Evolutionary conservation across 148 eudicot species (phyloP).

Genomic region (Vaccinium darrowii): DNA sequence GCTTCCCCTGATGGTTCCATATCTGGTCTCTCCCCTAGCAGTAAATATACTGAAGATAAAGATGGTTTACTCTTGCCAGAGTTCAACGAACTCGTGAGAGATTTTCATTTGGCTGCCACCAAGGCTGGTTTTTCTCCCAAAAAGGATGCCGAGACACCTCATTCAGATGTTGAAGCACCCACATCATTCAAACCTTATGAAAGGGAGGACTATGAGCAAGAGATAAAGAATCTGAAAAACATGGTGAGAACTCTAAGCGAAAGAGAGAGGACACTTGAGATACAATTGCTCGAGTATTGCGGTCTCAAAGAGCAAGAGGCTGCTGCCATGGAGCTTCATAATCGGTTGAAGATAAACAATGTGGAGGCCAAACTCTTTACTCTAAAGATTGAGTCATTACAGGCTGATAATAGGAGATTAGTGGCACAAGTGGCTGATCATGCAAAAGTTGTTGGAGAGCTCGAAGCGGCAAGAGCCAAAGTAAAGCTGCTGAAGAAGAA

Average conservation of each 20-base stretch:
- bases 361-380: conserved; percentile 65
- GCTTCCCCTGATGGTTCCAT: conserved; percentile 28
- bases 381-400: conserved; percentile 67
- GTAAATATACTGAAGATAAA: conserved; percentile 36
- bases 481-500: conserved; percentile 66
- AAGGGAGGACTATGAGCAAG: conserved; percentile 48
- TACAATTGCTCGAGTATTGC: conserved; percentile 72
- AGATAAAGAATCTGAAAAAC: conserved; percentile 50
- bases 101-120: conserved; percentile 29
- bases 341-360: conserved; percentile 57
- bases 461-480: conserved; percentile 70
- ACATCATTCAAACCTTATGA: conserved; percentile 22
- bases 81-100: conserved; percentile 53
- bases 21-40: conserved; percentile 33
- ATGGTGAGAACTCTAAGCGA: conserved; percentile 56
- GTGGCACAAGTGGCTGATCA: conserved; percentile 63
- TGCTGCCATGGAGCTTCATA: conserved; percentile 66
- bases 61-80: conserved; percentile 62
- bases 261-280: conserved; percentile 64
- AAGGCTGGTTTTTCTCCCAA: conserved; percentile 19
- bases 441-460: conserved; percentile 57
- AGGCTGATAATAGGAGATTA: conserved; percentile 61
- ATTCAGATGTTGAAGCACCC: conserved; percentile 21
- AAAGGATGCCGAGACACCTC: conserved; percentile 26
- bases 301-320: conserved; percentile 91